Percentiles rank a stretch among this genome's conserved stretches.
Evolutionary conservation across 2,329 filamentous ascomycete species (phyloP).

Genomic region (Fusarium multiceps): DNA sequence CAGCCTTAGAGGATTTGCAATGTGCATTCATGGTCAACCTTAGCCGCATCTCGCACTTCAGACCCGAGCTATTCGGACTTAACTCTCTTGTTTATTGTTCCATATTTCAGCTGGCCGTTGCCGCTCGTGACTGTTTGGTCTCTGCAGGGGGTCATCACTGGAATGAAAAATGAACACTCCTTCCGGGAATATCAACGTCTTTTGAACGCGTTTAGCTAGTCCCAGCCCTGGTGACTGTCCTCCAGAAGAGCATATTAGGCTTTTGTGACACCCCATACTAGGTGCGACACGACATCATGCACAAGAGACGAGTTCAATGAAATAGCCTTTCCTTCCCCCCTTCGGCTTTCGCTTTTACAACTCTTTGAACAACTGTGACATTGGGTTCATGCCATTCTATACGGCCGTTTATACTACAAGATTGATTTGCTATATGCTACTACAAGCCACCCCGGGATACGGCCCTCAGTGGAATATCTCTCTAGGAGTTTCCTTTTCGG

Average conservation of each 20-base stretch:
- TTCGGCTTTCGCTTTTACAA: neutral
- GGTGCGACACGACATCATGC: neutral
- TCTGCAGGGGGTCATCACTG: neutral
- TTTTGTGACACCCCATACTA: neutral
- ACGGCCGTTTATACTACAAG: constrained; percentile 1
- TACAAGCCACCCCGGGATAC: constrained; percentile 11
- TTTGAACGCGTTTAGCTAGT: neutral
- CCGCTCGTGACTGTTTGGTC: neutral
- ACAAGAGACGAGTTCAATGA: neutral
- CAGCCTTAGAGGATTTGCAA: neutral
- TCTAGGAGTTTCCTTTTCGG: neutral
- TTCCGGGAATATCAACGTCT: neutral
- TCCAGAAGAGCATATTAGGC: neutral
- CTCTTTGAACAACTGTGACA: neutral
- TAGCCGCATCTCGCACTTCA: neutral
- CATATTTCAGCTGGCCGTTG: neutral
- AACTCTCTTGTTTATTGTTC: neutral
- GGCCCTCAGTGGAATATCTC: neutral
- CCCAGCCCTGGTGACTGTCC: neutral
- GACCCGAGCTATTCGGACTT: neutral
- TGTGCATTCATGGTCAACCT: neutral
- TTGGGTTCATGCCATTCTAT: neutral
- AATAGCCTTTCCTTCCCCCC: neutral
- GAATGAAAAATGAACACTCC: neutral
- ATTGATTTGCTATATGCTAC: neutral